Evolutionary conservation across 2,329 filamentous ascomycete genomes (phyloP).

Genomic region (Hypoxylon sp.): DNA sequence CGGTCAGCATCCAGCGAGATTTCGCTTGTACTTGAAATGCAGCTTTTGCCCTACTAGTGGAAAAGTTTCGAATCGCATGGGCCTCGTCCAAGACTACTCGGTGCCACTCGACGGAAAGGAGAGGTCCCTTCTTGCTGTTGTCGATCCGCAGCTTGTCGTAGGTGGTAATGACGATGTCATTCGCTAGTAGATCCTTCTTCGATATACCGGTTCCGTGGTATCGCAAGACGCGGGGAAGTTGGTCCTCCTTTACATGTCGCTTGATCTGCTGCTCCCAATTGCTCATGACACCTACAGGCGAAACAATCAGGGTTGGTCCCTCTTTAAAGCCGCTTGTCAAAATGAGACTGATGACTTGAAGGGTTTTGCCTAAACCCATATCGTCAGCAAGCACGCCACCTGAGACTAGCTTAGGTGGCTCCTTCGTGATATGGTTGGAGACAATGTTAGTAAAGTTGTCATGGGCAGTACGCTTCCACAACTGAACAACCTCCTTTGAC

Average conservation of each 20-base stretch:
- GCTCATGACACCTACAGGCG: conserved; percentile 87
- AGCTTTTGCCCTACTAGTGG: conserved; percentile 77
- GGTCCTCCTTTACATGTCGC: conserved; percentile 74
- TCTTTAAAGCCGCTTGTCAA: conserved; percentile 62
- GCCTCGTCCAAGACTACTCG: conserved; percentile 86
- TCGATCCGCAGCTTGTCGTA: conserved; percentile 82
- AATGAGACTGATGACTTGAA: conserved; percentile 86
- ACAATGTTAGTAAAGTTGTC: conserved; percentile 73
- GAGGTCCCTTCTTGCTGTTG: conserved; percentile 62
- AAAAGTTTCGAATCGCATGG: conserved; percentile 82
- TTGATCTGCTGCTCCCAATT: conserved; percentile 88
- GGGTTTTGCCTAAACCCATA: conserved; percentile 92
- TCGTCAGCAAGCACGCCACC: conserved; percentile 92
- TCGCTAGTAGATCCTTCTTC: conserved; percentile 68
- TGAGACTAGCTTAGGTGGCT: conserved; percentile 73
- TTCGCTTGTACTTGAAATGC: conserved; percentile 74
- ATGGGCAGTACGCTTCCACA: conserved; percentile 74
- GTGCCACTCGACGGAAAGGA: conserved; percentile 72
- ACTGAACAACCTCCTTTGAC: conserved; percentile 74
- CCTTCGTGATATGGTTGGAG: conserved; percentile 72
- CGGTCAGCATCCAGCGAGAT: conserved; percentile 83
- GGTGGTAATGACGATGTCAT: conserved; percentile 84
- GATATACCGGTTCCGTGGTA: conserved; percentile 72
- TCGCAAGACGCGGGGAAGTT: conserved; percentile 73
- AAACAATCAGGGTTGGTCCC: conserved; percentile 80